Conservation (phyloP, 805 yeast species). For the Suhomyces kilbournensis region DNA sequence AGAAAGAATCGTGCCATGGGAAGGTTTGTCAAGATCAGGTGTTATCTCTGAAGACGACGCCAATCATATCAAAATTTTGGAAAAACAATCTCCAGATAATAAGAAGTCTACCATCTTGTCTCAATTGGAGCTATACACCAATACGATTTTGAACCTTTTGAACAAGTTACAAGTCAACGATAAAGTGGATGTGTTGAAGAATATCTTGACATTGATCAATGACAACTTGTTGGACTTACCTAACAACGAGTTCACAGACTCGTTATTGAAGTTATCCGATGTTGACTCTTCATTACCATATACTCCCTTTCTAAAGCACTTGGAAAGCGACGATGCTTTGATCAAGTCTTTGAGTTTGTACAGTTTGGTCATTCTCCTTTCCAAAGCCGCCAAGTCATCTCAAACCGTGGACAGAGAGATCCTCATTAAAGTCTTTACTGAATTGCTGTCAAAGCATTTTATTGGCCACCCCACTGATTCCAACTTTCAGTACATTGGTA, state of each 20-base stretch:
- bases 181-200: conserved; percentile 65
- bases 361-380: conserved; percentile 50
- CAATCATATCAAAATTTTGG: conserved; percentile 51
- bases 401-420: conserved; percentile 35
- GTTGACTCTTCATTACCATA: conserved; percentile 50
- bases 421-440: conserved; percentile 37
- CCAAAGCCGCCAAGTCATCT: conserved; percentile 17
- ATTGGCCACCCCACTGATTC: conserved; percentile 32
- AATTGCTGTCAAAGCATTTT: conserved; percentile 27
- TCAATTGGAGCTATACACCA: conserved; percentile 51
- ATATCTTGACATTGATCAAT: conserved; percentile 57
- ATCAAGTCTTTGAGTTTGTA: conserved; percentile 55
- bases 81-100: conserved; percentile 45
- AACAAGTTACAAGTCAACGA: conserved; percentile 40
- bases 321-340: conserved; percentile 54
- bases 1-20: conserved; percentile 88
- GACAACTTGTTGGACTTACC: conserved; percentile 49
- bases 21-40: conserved; percentile 75
- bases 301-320: conserved; percentile 49
- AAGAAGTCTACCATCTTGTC: conserved; percentile 39
- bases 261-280: conserved; percentile 41
- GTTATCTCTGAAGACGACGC: conserved; percentile 69
- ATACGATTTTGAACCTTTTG: conserved; percentile 53
- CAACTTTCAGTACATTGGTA: conserved; percentile 54
- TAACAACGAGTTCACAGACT: conserved; percentile 28